Evolutionary conservation across 495 filamentous ascomycete genomes (phyloP), one percentile per base, ranked within the genome.

Genomic region (Hamigera avellanea): DNA sequence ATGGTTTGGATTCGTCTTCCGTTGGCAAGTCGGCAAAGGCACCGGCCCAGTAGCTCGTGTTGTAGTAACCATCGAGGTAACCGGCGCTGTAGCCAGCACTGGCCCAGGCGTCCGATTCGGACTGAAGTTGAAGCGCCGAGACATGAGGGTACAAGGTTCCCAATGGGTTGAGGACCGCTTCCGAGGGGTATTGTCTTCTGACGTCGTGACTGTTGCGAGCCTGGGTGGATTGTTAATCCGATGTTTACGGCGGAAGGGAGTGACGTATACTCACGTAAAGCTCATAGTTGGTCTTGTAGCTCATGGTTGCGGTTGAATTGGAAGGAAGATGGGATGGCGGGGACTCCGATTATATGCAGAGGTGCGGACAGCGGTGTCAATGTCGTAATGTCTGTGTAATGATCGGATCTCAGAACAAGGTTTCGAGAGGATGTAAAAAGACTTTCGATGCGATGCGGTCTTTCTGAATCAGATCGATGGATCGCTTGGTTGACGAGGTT

Each of bases 201-300:
- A 46, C 47, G n/a, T 53, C 49, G 16, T 55, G 37, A 39, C 47
- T 48, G 5, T 40, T 44, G 44, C 58, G 49, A 49, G 33, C 40
- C 36, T 50, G 23, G 17, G 35, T 46, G 28, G 33, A 14, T 30
- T 15, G 10, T 30, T 30, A 16, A n/a, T n/a, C n/a, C n/a, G n/a
- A n/a, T n/a, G 19, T 23, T 26, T 21, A 14, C 9, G 14, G 9
- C 16, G 16, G 29, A 8, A n/a, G 13, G 6, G 33, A 18, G 8
- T 9, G 14, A 9, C 28, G n/a, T 4, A 23, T 19, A 57, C 57
- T 51, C 41, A 61, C 55, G 37, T 62, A 60, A 30, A 59, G 53
- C 35, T 67, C 60, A 40, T 64, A 67, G 52, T 67, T 67, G 42
- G 52, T 59, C 29, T 61, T 64, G 55, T 67, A 67, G 33, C 50